phyloP scores from a whole-genome alignment of 2,329 filamentous ascomycete genomes.

The Apiospora phragmitis region DNA sequence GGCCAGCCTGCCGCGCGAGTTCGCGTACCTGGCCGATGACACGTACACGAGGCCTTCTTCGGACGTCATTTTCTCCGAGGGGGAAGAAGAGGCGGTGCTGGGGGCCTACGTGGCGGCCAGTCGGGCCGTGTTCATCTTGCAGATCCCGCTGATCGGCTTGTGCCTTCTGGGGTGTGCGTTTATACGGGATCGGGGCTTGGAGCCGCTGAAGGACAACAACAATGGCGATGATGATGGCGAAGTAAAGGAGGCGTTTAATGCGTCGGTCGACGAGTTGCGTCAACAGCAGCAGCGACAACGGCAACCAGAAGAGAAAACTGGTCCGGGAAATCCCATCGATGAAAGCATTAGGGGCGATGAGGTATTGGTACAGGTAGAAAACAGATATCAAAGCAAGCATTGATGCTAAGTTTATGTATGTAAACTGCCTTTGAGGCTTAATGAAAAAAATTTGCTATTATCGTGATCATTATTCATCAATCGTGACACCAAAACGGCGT shows the following conservation, averaged over 20 bases:
- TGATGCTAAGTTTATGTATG: no score
- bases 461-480: not conserved
- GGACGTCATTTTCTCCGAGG: slow-evolving; percentile 11
- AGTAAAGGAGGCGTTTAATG: not conserved
- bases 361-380: not conserved
- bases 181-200: slow-evolving; percentile 51
- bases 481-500: not conserved
- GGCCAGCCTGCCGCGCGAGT: slow-evolving; percentile 26
- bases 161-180: slow-evolving; percentile 52
- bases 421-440: no score
- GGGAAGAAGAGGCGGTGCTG: slow-evolving; percentile 35
- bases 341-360: not conserved
- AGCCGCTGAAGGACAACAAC: slow-evolving; percentile 22
- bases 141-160: slow-evolving; percentile 52
- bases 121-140: slow-evolving; percentile 56
- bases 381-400: not conserved
- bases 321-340: not conserved
- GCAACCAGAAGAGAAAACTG: not conserved
- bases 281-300: not conserved
- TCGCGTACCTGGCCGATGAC: slow-evolving; percentile 26
- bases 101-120: slow-evolving; percentile 55
- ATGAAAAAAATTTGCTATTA: no score
- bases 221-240: slow-evolving; percentile 7
- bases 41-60: slow-evolving; percentile 24
- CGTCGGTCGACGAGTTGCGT: not conserved